Evolutionary conservation across 2,329 filamentous ascomycete genomes (phyloP).

Genomic region (Calonectria pteridis): DNA sequence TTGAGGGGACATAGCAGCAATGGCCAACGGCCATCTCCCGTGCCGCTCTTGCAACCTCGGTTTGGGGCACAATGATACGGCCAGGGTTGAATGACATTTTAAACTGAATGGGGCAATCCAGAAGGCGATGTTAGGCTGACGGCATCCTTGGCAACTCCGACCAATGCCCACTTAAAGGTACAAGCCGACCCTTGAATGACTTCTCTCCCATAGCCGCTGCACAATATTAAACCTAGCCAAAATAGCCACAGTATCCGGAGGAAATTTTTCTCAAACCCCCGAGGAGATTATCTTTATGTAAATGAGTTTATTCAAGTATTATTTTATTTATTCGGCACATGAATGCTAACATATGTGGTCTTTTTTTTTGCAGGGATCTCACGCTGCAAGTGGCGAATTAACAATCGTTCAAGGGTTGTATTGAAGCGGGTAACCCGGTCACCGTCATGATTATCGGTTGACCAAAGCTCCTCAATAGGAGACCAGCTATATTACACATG

Average conservation of each 20-base stretch:
- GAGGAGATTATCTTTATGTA: background rate
- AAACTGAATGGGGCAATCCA: background rate
- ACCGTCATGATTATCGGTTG: background rate
- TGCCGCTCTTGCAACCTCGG: background rate
- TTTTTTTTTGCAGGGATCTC: background rate
- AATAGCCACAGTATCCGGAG: background rate
- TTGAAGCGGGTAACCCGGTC: background rate
- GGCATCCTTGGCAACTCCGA: background rate
- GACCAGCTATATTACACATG: slow-evolving; percentile 10
- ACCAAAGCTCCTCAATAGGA: slow-evolving; percentile 9
- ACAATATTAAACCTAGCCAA: background rate
- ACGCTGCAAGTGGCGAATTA: background rate
- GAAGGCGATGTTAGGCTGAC: slow-evolving; percentile 3
- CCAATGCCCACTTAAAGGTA: background rate
- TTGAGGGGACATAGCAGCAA: background rate
- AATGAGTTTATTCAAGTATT: background rate
- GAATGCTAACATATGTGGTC: background rate
- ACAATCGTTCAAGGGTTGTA: background rate
- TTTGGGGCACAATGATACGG: background rate
- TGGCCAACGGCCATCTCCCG: background rate
- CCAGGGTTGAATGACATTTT: background rate
- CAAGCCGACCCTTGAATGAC: background rate
- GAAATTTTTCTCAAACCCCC: background rate
- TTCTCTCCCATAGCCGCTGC: background rate
- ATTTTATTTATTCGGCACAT: background rate